Percentiles rank a stretch among this genome's conserved stretches.
Conservation (phyloP, 1,139 yeast genomes). For the Candida sp. region DNA sequence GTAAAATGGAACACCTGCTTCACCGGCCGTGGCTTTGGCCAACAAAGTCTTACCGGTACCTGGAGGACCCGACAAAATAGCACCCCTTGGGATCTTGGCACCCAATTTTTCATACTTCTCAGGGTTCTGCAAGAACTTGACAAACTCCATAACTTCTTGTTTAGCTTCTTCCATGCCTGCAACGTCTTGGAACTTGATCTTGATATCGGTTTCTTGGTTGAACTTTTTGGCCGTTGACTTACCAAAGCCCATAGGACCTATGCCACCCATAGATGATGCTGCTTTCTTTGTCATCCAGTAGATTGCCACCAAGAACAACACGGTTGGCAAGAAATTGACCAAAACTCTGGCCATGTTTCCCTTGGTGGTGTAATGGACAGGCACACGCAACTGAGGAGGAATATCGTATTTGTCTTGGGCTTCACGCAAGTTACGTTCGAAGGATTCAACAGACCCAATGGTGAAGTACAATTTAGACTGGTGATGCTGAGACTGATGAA, state of each 20-base stretch:
- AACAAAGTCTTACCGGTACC: slow-evolving; percentile 98
- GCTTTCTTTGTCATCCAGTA: slow-evolving; percentile 70
- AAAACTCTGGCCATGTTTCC: slow-evolving; percentile 66
- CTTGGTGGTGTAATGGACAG: slow-evolving; percentile 79
- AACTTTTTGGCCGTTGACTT: slow-evolving; percentile 90
- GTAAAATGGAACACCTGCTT: slow-evolving; percentile 95
- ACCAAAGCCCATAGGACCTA: slow-evolving; percentile 77
- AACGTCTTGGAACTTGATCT: slow-evolving; percentile 88
- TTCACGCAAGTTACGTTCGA: slow-evolving; percentile 81
- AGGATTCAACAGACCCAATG: slow-evolving; percentile 92
- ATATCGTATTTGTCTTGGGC: slow-evolving; percentile 74
- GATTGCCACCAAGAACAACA: slow-evolving; percentile 84
- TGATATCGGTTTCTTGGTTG: slow-evolving; percentile 90
- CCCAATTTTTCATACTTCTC: slow-evolving; percentile 88
- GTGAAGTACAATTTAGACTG: slow-evolving; percentile 52
- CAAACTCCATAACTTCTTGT: slow-evolving; percentile 97
- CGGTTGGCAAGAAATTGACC: slow-evolving; percentile 80
- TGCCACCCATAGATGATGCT: slow-evolving; percentile 53
- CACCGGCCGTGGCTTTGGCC: slow-evolving; percentile 99
- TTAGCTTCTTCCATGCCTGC: slow-evolving; percentile 99
- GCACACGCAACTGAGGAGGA: slow-evolving; percentile 70
- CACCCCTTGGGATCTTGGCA: slow-evolving; percentile 98
- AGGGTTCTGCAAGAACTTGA: slow-evolving; percentile 89
- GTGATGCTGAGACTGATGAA: slow-evolving; percentile 26
- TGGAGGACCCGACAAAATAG: slow-evolving; percentile 98